Conservation (phyloP, 2,329 filamentous ascomycete species). For the Bipolaris gigantea region DNA sequence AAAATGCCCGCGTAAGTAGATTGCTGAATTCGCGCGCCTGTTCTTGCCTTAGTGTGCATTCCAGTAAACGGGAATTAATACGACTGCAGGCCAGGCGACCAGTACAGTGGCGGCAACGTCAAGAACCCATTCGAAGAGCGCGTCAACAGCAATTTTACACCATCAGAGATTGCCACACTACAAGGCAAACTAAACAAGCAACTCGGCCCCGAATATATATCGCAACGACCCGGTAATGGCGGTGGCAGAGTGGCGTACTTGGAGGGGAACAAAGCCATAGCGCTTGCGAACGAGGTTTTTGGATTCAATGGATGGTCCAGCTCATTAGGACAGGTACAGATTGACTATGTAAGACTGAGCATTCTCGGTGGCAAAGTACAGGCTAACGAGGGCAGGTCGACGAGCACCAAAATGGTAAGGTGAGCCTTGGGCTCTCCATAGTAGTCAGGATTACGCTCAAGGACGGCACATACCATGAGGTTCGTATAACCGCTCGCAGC, state of each 20-base stretch:
- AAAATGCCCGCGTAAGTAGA: conserved; percentile 43
- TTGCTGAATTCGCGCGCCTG: too few species aligned
- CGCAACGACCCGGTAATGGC: conserved; percentile 77
- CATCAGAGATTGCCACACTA: conserved; percentile 85
- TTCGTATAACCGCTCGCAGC: conserved; percentile 24
- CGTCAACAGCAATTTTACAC: conserved; percentile 78
- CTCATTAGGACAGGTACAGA: conserved; percentile 89
- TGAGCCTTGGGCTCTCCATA: conserved; percentile 84
- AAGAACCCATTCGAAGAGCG: conserved; percentile 83
- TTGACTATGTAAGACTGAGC: conserved; percentile 73
- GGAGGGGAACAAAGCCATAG: conserved; percentile 94
- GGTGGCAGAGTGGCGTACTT: conserved; percentile 91
- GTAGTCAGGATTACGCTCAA: conserved; percentile 86
- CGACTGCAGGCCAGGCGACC: conserved; percentile 41
- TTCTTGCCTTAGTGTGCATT: background rate
- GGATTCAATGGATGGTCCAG: conserved; percentile 98
- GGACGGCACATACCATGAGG: conserved; percentile 94
- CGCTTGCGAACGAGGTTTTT: conserved; percentile 91
- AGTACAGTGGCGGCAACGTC: conserved; percentile 42
- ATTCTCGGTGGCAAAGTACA: background rate
- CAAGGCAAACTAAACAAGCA: conserved; percentile 88
- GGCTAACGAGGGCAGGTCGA: conserved; percentile 61
- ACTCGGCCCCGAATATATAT: conserved; percentile 94
- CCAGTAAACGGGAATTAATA: conserved; percentile 17
- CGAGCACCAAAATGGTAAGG: conserved; percentile 76